phyloP scores from a whole-genome alignment of 805 yeast species.

The Wickerhamiella cacticola region DNA sequence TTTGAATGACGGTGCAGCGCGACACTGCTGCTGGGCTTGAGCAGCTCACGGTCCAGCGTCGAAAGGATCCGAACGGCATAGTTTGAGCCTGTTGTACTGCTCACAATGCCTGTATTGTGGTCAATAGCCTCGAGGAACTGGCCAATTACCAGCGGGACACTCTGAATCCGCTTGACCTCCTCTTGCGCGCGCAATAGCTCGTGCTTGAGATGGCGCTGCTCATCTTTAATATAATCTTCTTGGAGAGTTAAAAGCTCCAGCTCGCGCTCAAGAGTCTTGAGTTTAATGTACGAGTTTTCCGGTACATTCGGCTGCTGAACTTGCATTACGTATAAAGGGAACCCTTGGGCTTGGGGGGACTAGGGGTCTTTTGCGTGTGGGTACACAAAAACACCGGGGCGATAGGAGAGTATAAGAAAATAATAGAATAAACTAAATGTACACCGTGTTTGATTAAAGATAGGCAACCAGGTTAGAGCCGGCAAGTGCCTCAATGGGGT shows the following conservation, averaged over 20 bases:
- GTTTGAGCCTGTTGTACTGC: slow-evolving; percentile 95
- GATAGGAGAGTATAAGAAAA: no score
- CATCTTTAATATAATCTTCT: slow-evolving; percentile 96
- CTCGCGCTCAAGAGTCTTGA: slow-evolving; percentile 85
- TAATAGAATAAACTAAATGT: no score
- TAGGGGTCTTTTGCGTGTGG: no score
- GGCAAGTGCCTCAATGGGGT: no score
- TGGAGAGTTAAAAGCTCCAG: slow-evolving; percentile 73
- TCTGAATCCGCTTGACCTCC: slow-evolving; percentile 93
- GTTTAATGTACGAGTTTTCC: slow-evolving; percentile 64
- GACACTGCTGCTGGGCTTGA: slow-evolving; percentile 90
- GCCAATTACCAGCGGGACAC: slow-evolving; percentile 96
- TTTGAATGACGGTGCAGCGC: slow-evolving; percentile 98
- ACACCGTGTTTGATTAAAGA: no score
- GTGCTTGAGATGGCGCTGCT: slow-evolving; percentile 88
- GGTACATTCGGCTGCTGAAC: slow-evolving; percentile 4
- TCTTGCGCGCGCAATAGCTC: slow-evolving; percentile 95
- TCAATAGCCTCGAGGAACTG: slow-evolving; percentile 97
- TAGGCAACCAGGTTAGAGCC: no score
- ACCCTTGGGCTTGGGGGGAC: neutral
- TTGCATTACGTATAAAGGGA: neutral
- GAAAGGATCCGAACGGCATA: slow-evolving; percentile 92
- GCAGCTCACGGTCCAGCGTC: slow-evolving; percentile 84
- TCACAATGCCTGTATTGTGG: slow-evolving; percentile 90
- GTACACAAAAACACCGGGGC: no score